These are phyloP conservation scores for Leptographium lundbergii DNA, from an alignment of 2,329 filamentous ascomycete genomes.

Conservation along the genomic window DNA sequence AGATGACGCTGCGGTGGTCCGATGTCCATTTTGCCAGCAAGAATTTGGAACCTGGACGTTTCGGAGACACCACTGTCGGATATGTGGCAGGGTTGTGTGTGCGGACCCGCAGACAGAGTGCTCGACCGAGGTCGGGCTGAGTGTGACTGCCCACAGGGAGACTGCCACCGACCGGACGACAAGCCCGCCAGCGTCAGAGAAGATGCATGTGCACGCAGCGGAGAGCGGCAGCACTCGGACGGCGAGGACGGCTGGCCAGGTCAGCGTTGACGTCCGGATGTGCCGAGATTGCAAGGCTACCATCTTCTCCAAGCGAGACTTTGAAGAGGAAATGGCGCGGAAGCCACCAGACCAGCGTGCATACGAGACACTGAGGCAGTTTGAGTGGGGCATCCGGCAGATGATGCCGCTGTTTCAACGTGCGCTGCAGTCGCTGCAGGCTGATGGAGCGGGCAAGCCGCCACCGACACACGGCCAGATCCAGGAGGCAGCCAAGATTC, in stretches of 20 bases:
- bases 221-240: too few relatives aligned
- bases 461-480: constrained; percentile 53
- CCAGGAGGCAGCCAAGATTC: constrained; percentile 74
- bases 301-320: constrained; percentile 58
- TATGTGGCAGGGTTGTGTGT: constrained; percentile 88
- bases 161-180: background rate
- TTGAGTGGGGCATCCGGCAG: constrained; percentile 73
- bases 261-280: constrained; percentile 76
- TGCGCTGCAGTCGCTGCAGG: constrained; percentile 57
- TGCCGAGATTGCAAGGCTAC: constrained; percentile 71
- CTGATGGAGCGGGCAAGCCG: constrained; percentile 23
- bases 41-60: constrained; percentile 92
- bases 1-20: constrained; percentile 66
- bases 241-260: constrained; percentile 20
- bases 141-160: constrained; percentile 47
- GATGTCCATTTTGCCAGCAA: constrained; percentile 91
- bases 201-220: constrained; percentile 9
- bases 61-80: constrained; percentile 82
- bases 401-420: constrained; percentile 78
- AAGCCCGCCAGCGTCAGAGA: constrained; percentile 16
- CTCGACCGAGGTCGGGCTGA: constrained; percentile 72
- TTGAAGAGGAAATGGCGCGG: constrained; percentile 53
- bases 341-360: constrained; percentile 65
- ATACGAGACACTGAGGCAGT: constrained; percentile 74
- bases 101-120: constrained; percentile 75